Evolutionary conservation across 2,329 filamentous ascomycete species (phyloP).

Genomic region (Curvularia lunata): DNA sequence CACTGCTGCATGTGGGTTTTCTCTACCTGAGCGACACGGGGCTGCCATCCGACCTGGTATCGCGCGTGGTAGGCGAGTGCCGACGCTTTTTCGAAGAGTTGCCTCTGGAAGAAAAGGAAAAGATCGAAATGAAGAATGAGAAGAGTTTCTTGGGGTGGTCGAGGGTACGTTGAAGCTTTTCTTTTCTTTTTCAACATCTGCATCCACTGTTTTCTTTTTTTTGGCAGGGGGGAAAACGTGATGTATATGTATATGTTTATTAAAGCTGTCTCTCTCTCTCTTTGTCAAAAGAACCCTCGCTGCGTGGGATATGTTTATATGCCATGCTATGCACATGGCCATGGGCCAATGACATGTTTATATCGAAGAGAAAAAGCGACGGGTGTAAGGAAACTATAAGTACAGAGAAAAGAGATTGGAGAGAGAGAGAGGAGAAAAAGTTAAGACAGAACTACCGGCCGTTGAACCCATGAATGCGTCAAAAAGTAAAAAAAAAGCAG

Average conservation of each 20-base stretch:
- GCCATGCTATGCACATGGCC: background rate
- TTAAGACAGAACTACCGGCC: background rate
- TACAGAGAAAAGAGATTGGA: slow-evolving; percentile 4
- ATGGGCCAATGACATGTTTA: background rate
- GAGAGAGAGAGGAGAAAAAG: background rate
- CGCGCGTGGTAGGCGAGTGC: slow-evolving; percentile 70
- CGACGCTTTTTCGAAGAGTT: slow-evolving; percentile 75
- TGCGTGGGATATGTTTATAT: background rate
- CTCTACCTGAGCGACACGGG: slow-evolving; percentile 79
- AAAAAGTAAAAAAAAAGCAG: slow-evolving; percentile 1
- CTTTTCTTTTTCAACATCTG: slow-evolving; percentile 14
- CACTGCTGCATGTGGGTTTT: slow-evolving; percentile 86
- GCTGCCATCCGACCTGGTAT: slow-evolving; percentile 65
- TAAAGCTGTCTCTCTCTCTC: background rate
- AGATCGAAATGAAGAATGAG: slow-evolving; percentile 59
- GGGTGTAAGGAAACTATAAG: slow-evolving; percentile 3
- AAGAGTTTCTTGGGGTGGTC: slow-evolving; percentile 57
- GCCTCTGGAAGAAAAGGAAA: slow-evolving; percentile 75
- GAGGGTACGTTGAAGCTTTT: slow-evolving; percentile 43
- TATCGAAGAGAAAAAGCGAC: background rate
- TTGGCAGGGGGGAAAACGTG: too few species aligned
- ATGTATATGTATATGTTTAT: too few species aligned
- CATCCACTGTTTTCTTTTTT: too few species aligned
- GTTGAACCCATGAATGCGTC: slow-evolving; percentile 1
- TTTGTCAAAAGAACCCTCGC: too few species aligned